Evolutionary conservation across 139 green algal genomes (phyloP).

Genomic region (Volvox reticuliferus): DNA sequence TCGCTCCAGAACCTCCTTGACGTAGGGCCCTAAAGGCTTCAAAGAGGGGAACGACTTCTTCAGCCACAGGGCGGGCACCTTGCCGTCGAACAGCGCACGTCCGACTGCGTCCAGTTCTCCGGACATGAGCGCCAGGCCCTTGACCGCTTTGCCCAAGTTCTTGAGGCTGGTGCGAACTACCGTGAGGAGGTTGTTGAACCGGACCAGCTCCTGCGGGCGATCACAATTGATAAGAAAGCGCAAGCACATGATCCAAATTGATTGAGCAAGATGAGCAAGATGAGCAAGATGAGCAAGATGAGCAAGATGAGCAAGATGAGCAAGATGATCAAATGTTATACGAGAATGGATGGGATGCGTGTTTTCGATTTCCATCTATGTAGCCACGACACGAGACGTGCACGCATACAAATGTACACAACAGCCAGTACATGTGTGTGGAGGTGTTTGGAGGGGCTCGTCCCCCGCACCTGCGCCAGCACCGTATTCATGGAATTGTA

Average conservation of each 20-base stretch:
- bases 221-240: too few relatives aligned
- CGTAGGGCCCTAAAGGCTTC: slow-evolving; percentile 84
- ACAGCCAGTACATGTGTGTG: too few relatives aligned
- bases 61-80: slow-evolving; percentile 84
- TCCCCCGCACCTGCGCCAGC: slow-evolving; percentile 46
- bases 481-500: slow-evolving; percentile 90
- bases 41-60: slow-evolving; percentile 79
- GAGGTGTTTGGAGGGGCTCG: too few relatives aligned
- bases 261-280: too few relatives aligned
- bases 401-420: too few relatives aligned
- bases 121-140: slow-evolving; percentile 87
- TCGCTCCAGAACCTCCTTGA: slow-evolving; percentile 82
- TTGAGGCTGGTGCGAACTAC: slow-evolving; percentile 73
- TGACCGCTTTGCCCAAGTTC: slow-evolving; percentile 82
- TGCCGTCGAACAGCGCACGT: slow-evolving; percentile 71
- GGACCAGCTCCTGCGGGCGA: slow-evolving; percentile 77
- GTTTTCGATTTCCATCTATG: too few relatives aligned
- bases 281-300: too few relatives aligned
- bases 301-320: too few relatives aligned
- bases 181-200: slow-evolving; percentile 82
- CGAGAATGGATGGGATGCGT: too few relatives aligned
- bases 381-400: too few relatives aligned
- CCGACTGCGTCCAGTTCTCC: slow-evolving; percentile 75
- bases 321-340: too few relatives aligned
- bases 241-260: too few relatives aligned